Base-by-base conservation (phyloP, 768 basidiomycete species). In the Lactarius hengduanensis region DNA sequence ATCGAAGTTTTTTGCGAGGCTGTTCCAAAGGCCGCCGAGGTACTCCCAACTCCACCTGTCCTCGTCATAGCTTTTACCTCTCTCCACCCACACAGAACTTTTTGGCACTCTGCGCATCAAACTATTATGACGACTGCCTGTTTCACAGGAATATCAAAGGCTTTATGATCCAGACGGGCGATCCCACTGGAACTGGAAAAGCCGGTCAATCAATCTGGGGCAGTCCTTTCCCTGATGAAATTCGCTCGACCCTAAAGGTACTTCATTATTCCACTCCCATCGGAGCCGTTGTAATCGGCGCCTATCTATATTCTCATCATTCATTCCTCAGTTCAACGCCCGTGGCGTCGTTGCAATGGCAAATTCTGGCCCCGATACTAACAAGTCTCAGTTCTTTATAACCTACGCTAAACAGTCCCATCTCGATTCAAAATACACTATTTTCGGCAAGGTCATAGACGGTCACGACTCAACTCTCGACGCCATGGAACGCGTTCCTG, bases 161-260 rank as follows among this genome's bases (percentile, higher is more conserved):
- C 26, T 99, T 99, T 79, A 99, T 99, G 91, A 80, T 90, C 10
- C 97, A 99, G 73, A 92, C 94, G 0, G 94, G 93, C 50, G 94
- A 96, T 75, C 92, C 92, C 16, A 81, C 86, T 11, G 93, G 94
- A 28, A 86, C 92, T 32, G 97, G 97, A 32, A 99, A 98, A 77
- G 95, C 93, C 45, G 97, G 97, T 15, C 94, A 98, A 78, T 95
- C 92, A 73, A 91, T 98, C 71, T 98, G 96, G 94, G 95, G 94
- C 2, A 86, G 85, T 65, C 87, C 96, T 0, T 98, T 97, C 73
- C 76, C 86, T 18, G 96, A 98, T 73, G 97, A 99, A 80, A 84
- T 97, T 53, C 83, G 95, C 58, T 91, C 94, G 54, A 99, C 97
- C 6, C 82, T 99, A 70, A 96, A 97, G 83, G 96, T 94, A 64